phyloP scores from a whole-genome alignment of 1,139 yeast genomes.

The Debaryomycetaceae sp. region DNA sequence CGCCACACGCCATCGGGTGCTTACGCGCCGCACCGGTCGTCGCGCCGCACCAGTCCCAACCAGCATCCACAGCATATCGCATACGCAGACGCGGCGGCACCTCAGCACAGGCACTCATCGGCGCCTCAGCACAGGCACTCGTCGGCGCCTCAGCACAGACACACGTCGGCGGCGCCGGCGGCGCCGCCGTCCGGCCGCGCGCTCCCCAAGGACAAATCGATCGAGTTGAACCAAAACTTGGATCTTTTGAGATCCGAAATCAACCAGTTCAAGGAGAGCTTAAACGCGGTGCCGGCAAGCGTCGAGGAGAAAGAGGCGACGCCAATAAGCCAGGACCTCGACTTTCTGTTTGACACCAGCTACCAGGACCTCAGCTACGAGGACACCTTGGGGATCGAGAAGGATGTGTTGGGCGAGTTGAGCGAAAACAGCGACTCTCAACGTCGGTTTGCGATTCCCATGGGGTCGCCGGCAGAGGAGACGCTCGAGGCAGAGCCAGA shows the following conservation, averaged over 20 bases:
- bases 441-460: not conserved
- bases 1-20: conserved; percentile 8
- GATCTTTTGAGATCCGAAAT: conserved; percentile 41
- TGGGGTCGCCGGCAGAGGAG: not conserved
- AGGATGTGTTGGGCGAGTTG: conserved; percentile 19
- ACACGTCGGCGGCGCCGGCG: conserved; percentile 2
- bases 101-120: conserved; percentile 11
- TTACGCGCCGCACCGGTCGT: no score
- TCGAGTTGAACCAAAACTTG: conserved; percentile 40
- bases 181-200: not conserved
- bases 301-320: conserved; percentile 9
- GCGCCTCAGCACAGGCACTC: conserved; percentile 17
- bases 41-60: no score
- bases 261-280: conserved; percentile 44
- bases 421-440: no score
- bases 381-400: conserved; percentile 37
- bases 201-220: conserved; percentile 18
- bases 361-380: conserved; percentile 40
- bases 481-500: not conserved
- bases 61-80: no score
- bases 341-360: conserved; percentile 39
- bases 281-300: conserved; percentile 22
- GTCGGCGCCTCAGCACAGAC: no score
- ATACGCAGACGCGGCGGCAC: no score
- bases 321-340: conserved; percentile 15